Evolutionary conservation across 208 protist species (phyloP).

Genomic region (Sergeia podlipaevii): DNA sequence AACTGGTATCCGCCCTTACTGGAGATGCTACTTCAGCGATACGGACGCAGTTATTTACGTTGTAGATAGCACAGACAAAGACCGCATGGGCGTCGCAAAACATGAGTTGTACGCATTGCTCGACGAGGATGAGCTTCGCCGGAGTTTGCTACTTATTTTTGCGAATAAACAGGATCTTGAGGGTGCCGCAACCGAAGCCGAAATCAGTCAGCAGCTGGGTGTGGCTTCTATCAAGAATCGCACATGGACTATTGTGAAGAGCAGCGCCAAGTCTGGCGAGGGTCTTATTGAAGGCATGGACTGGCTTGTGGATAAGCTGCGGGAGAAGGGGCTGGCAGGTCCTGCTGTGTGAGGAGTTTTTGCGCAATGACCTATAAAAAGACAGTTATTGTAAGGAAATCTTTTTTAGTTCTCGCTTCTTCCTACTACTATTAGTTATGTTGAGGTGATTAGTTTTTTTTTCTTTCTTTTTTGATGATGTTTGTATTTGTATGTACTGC

Average conservation of each 20-base stretch:
- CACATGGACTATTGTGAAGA: conserved; percentile 94
- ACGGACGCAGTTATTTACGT: conserved; percentile 94
- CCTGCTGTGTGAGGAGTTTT: conserved; percentile 3
- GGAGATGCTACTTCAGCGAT: conserved; percentile 97
- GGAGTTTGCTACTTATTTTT: conserved; percentile 92
- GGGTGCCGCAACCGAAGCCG: conserved; percentile 51
- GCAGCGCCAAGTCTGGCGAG: conserved; percentile 92
- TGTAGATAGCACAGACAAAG: conserved; percentile 91
- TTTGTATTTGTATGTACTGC: conserved; percentile 16
- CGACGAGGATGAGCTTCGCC: conserved; percentile 83
- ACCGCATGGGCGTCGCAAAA: conserved; percentile 87
- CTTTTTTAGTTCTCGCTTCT: conserved; percentile 8
- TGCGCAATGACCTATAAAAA: too few relatives aligned
- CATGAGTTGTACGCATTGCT: conserved; percentile 87
- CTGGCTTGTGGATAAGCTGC: conserved; percentile 89
- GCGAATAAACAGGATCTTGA: conserved; percentile 96
- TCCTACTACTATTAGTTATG: background rate
- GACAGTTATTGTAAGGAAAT: background rate
- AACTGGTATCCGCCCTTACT: conserved; percentile 95
- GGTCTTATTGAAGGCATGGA: conserved; percentile 93
- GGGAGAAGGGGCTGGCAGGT: conserved; percentile 40
- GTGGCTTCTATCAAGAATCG: conserved; percentile 82
- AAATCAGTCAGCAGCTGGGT: conserved; percentile 74
- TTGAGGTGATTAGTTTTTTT: background rate
- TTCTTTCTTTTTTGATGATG: background rate